Evolutionary conservation across 345 rosid species (phyloP).

Genomic region (Linum usitatissimum): DNA sequence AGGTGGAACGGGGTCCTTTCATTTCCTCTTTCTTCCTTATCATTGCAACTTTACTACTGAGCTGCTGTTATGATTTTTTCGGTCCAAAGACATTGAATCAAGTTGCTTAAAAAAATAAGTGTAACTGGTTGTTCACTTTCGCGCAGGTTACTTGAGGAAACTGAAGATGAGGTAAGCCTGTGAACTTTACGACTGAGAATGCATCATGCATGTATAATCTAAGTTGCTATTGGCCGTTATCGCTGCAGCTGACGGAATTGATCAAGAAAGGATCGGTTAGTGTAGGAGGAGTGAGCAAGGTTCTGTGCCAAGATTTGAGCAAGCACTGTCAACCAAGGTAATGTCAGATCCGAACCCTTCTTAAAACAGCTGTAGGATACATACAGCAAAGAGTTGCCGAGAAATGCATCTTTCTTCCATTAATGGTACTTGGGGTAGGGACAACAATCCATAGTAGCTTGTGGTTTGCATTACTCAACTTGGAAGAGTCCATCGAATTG

Average conservation of each 20-base stretch:
- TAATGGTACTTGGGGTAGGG: neutral
- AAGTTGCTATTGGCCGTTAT: conserved; percentile 2
- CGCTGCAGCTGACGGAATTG: conserved; percentile 50
- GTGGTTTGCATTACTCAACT: neutral
- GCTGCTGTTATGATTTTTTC: neutral
- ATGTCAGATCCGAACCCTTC: neutral
- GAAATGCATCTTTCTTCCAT: neutral
- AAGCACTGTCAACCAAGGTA: conserved; percentile 66
- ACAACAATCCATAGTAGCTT: neutral
- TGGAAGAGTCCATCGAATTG: neutral
- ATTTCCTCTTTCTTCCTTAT: neutral
- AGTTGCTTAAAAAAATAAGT: conserved; percentile 1
- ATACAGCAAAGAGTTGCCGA: neutral
- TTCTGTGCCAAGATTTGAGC: conserved; percentile 73
- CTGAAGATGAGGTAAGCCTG: conserved; percentile 74
- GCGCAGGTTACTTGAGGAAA: conserved; percentile 74
- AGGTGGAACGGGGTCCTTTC: conserved; percentile 15
- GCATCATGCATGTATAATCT: conserved; percentile 12
- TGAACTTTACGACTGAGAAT: neutral
- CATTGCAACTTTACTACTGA: neutral
- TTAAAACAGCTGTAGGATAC: neutral
- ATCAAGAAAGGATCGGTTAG: conserved; percentile 65
- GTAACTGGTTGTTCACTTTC: conserved; percentile 10
- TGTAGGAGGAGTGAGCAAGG: conserved; percentile 63
- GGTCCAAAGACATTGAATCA: neutral